Percentiles rank a stretch among this genome's conserved stretches.
phyloP scores from a whole-genome alignment of 179 eudicot species.

The Spergularia azorica region DNA sequence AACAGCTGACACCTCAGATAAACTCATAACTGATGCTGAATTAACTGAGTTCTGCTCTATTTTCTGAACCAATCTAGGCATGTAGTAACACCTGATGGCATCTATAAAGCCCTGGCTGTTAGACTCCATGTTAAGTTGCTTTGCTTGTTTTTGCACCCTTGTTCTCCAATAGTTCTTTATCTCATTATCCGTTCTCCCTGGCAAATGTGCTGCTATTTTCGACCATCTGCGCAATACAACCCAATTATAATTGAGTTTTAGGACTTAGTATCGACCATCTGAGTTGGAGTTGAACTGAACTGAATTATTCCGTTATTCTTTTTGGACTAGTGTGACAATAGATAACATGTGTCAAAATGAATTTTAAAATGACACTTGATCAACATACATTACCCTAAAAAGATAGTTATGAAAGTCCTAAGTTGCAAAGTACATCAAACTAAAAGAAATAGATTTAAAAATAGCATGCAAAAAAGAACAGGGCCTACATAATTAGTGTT shows the following conservation, averaged over 20 bases:
- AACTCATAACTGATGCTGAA: slow-evolving; percentile 10
- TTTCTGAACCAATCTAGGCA: slow-evolving; percentile 76
- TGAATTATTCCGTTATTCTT: too few relatives aligned
- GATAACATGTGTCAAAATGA: too few relatives aligned
- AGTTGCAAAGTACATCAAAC: not conserved
- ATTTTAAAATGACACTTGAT: too few relatives aligned
- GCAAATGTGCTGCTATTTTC: slow-evolving; percentile 78
- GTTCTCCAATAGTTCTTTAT: slow-evolving; percentile 97
- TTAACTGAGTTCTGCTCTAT: slow-evolving; percentile 53
- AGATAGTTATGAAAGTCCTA: not conserved
- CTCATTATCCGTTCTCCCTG: slow-evolving; percentile 89
- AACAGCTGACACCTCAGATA: slow-evolving; percentile 20
- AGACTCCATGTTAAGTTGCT: slow-evolving; percentile 70
- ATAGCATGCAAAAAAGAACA: not conserved
- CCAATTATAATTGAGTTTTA: not conserved
- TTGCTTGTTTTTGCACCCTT: slow-evolving; percentile 90
- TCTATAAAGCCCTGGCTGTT: slow-evolving; percentile 76
- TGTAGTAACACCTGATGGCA: slow-evolving; percentile 60
- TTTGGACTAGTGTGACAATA: too few relatives aligned
- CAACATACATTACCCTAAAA: too few relatives aligned
- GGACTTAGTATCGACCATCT: not conserved
- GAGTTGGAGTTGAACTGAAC: too few relatives aligned
- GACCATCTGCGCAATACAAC: slow-evolving; percentile 63
- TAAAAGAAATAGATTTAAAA: slow-evolving; percentile 6
- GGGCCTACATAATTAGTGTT: not conserved